These are phyloP conservation scores for Chlamydomonas asymmetrica DNA, from an alignment of 139 green algal species.

Conservation along the genomic window DNA sequence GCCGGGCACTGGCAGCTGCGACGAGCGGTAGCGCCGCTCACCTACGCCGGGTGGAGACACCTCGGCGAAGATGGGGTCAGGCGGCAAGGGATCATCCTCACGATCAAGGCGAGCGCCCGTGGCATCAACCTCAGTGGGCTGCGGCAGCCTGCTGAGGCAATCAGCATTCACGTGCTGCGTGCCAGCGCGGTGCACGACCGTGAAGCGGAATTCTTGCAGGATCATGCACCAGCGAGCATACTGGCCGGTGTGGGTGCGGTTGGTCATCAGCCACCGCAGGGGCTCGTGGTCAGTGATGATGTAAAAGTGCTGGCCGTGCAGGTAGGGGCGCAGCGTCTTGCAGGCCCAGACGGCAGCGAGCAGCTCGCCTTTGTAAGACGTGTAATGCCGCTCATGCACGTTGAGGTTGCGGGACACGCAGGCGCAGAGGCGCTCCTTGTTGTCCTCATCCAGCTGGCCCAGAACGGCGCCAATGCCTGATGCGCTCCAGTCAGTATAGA, in stretches of 20 bases:
- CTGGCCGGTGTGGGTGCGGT: conserved; percentile 16
- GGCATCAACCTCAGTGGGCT: neutral
- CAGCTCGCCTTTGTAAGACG: conserved; percentile 35
- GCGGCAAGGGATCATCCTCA: neutral
- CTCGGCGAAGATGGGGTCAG: neutral
- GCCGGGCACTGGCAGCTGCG: neutral
- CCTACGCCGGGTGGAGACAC: neutral
- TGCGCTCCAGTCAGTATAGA: conserved; percentile 8
- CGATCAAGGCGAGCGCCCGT: neutral
- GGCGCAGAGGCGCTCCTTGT: conserved; percentile 31
- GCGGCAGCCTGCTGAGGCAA: neutral
- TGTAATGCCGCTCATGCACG: conserved; percentile 23
- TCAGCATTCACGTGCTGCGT: conserved; percentile 23
- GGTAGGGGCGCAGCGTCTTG: conserved; percentile 22
- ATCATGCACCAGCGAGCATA: conserved; percentile 34
- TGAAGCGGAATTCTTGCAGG: conserved; percentile 25
- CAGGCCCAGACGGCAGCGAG: conserved; percentile 34
- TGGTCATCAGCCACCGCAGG: conserved; percentile 34
- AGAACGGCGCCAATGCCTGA: conserved; percentile 41
- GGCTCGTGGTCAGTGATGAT: conserved; percentile 38
- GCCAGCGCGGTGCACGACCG: conserved; percentile 18
- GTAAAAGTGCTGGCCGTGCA: conserved; percentile 30
- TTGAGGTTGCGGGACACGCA: conserved; percentile 32
- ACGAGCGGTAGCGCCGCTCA: neutral
- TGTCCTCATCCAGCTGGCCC: conserved; percentile 32